phyloP scores from a whole-genome alignment of 345 rosid species.

The Salix udensis region DNA sequence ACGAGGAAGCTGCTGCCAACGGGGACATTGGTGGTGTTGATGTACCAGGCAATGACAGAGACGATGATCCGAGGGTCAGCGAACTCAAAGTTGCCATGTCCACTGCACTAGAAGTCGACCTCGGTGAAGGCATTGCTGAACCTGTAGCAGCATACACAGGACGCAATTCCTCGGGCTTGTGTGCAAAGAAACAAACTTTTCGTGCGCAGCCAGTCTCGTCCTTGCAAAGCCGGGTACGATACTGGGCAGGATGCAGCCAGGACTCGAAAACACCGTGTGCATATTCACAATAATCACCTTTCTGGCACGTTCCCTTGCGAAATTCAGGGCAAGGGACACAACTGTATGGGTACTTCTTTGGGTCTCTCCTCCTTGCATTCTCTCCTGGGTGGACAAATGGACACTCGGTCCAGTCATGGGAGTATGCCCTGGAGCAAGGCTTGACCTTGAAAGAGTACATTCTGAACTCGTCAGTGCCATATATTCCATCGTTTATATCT shows the following conservation, averaged over 20 bases:
- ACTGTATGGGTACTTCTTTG: conserved; percentile 81
- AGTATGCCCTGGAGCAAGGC: conserved; percentile 97
- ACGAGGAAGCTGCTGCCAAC: conserved; percentile 50
- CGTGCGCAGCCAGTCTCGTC: conserved; percentile 83
- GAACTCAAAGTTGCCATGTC: conserved; percentile 67
- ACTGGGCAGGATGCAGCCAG: conserved; percentile 98
- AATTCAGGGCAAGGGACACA: conserved; percentile 99
- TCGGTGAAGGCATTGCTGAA: conserved; percentile 93
- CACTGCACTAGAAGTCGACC: conserved; percentile 47
- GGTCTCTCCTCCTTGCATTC: conserved; percentile 98
- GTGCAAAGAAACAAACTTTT: conserved; percentile 98
- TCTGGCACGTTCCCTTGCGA: conserved; percentile 87
- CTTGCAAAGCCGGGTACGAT: conserved; percentile 91
- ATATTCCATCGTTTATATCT: conserved; percentile 85
- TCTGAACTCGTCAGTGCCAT: conserved; percentile 85
- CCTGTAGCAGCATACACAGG: conserved; percentile 93
- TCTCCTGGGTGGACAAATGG: conserved; percentile 99
- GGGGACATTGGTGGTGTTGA: conserved; percentile 84
- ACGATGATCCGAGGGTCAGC: conserved; percentile 46
- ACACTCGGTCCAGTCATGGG: conserved; percentile 99
- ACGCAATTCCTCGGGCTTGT: conserved; percentile 73
- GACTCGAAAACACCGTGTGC: conserved; percentile 98
- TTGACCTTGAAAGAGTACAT: conserved; percentile 91
- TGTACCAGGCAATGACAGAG: conserved; percentile 49
- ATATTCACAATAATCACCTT: conserved; percentile 85